Percentiles rank a stretch among this genome's conserved stretches.
phyloP scores from a whole-genome alignment of 352 stramenopile species.

The Phytophthora chlamydospora region DNA sequence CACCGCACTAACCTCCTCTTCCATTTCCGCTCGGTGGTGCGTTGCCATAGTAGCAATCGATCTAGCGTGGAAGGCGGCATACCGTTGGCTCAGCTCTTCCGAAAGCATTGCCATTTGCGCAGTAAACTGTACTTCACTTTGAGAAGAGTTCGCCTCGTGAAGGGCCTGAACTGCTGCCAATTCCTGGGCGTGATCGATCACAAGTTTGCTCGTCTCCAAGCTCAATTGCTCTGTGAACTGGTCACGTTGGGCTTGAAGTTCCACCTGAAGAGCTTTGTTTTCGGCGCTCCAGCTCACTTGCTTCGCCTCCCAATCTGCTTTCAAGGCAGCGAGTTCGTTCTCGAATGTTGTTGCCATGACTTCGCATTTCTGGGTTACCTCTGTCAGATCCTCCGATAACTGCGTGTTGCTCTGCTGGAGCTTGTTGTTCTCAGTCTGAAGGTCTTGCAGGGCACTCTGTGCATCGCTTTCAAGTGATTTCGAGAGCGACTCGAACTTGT shows the following conservation, averaged over 20 bases:
- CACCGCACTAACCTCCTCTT: slow-evolving; percentile 35
- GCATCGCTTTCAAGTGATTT: slow-evolving; percentile 14
- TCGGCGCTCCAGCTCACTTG: slow-evolving; percentile 12
- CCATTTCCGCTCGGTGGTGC: slow-evolving; percentile 29
- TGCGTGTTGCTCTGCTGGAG: slow-evolving; percentile 15
- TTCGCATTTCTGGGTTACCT: slow-evolving; percentile 22
- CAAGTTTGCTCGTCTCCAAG: slow-evolving; percentile 16
- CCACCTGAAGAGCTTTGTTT: slow-evolving; percentile 7
- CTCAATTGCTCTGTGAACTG: slow-evolving; percentile 15
- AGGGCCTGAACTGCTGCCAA: slow-evolving; percentile 5
- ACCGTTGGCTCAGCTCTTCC: slow-evolving; percentile 27
- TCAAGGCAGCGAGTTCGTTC: slow-evolving; percentile 24
- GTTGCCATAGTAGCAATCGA: background rate
- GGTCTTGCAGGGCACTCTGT: slow-evolving; percentile 13
- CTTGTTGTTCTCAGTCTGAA: slow-evolving; percentile 6
- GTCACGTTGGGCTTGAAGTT: slow-evolving; percentile 20
- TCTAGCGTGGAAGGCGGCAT: slow-evolving; percentile 6
- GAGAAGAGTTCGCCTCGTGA: slow-evolving; percentile 1
- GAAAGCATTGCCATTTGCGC: slow-evolving; percentile 14
- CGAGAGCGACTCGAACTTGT: slow-evolving; percentile 18
- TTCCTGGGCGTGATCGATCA: slow-evolving; percentile 1
- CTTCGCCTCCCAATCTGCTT: slow-evolving; percentile 18
- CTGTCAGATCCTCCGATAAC: slow-evolving; percentile 17
- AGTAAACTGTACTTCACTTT: slow-evolving; percentile 6
- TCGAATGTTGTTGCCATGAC: slow-evolving; percentile 24